Percentiles rank a stretch among this genome's conserved stretches.
Conservation (phyloP, 2,329 filamentous ascomycete species). For the Trichoderma gracile region DNA sequence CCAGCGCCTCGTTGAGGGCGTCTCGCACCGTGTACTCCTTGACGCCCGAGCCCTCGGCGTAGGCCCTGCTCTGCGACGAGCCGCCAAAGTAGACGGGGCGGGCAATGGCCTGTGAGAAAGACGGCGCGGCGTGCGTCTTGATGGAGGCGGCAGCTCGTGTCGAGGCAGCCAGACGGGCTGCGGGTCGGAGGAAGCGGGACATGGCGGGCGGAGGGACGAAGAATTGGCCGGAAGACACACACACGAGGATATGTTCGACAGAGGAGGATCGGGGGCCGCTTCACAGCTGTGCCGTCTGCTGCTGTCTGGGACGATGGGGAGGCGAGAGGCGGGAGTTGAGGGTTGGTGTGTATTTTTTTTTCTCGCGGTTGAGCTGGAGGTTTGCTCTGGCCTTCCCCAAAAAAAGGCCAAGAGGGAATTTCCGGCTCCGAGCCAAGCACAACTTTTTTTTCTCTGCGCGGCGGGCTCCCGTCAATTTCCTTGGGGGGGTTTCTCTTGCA, state of each 20-base stretch:
- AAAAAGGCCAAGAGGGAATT: constrained; percentile 27
- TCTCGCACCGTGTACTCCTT: constrained; percentile 98
- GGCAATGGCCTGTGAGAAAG: constrained; percentile 43
- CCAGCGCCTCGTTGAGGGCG: constrained; percentile 94
- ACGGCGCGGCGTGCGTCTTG: constrained; percentile 39
- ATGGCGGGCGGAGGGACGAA: constrained; percentile 36
- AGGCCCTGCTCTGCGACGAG: constrained; percentile 53
- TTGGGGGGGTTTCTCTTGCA: constrained; percentile 21
- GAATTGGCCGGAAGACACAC: background rate
- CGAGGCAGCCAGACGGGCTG: constrained; percentile 50
- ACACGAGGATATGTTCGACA: constrained; percentile 22
- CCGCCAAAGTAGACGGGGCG: constrained; percentile 43
- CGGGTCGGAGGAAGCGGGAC: constrained; percentile 55
- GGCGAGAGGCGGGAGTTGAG: background rate
- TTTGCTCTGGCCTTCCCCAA: background rate
- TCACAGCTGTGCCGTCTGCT: constrained; percentile 27
- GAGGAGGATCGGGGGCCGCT: constrained; percentile 24
- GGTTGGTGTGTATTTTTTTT: constrained; percentile 8
- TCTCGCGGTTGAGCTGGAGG: constrained; percentile 14
- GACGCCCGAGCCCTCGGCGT: constrained; percentile 59
- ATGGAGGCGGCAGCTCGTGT: constrained; percentile 41
- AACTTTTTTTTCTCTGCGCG: constrained; percentile 23
- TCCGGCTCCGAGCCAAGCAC: constrained; percentile 20
- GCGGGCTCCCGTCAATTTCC: background rate
- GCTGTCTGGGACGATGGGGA: constrained; percentile 12